Evolutionary conservation across 371 early-diverging fungal species (phyloP), one percentile per base, ranked within the genome.

Genomic region (Rhizopus sp.): DNA sequence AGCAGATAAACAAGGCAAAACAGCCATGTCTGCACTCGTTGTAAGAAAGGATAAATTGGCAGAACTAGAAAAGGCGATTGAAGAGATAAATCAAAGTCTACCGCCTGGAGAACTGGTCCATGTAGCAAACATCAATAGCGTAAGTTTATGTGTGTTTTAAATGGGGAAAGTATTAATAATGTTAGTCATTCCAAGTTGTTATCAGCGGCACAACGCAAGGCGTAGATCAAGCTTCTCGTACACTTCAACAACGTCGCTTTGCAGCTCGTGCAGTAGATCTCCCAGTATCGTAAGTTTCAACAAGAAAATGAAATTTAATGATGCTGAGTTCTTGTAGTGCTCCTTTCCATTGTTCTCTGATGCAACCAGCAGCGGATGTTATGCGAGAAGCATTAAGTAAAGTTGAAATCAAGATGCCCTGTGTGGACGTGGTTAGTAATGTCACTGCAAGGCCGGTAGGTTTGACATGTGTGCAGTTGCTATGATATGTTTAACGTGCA

Each of bases 281-380:
- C 38, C 95, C 96, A 3, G 98, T 97, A 3, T 95, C 95, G 78
- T 88, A 81, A 73, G 84, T 70, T n/a, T 10, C 12, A 32, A 23
- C 29, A 12, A 13, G 37, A 41, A 1, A 35, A 10, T 39, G 15
- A 29, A 15, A 37, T 30, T 29, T 13, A 31, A 23, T 13, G 7
- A 3, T 2, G 23, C 23, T 23, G 23, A 23, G 23, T 2, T 23
- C 23, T 16, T 15, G 3, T 65, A 86, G 85, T 3, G 98, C 95
- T 8, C 98, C 97, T 3, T 97, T 97, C 65, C 98, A 97, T 72
- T 94, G 95, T 68, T 79, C 81, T 16, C 69, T 97, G 52, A 93
- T 97, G 94, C 70, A 79, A 37, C 90, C 93, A 12, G 96, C 97
- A 3, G 89, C 91, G 0, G 82, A 84, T 37, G 81, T 65, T 8